A percentile compares a stretch with the other conserved stretches of the same genome.
phyloP scores from a whole-genome alignment of 371 early-diverging fungal genomes.

The Mortierella sp. region DNA sequence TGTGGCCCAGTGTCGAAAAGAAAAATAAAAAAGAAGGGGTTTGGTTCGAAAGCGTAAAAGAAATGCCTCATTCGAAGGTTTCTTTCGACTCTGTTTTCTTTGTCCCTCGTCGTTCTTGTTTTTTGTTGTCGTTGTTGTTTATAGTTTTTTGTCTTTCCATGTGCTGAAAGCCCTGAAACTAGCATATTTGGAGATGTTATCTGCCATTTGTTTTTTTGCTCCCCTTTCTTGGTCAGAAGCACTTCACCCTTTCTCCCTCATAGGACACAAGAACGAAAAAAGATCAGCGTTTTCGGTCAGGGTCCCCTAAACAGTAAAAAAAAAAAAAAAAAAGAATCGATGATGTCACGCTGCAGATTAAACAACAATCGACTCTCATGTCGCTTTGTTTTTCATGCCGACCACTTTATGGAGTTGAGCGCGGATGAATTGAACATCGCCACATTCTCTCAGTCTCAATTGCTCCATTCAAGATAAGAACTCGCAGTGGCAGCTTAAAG shows the following conservation, averaged over 20 bases:
- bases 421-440: not conserved
- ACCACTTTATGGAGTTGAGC: not conserved
- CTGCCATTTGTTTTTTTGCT: not conserved
- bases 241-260: not conserved
- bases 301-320: not conserved
- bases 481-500: too few relatives aligned
- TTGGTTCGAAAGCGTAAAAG: conserved; percentile 32
- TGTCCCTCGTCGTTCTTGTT: not conserved
- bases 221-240: not conserved
- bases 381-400: not conserved
- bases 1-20: not conserved
- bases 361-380: not conserved
- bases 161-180: not conserved
- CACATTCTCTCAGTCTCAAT: not conserved
- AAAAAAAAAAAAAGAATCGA: not conserved
- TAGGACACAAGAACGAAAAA: not conserved
- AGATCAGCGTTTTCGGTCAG: conserved; percentile 1
- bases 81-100: conserved; percentile 1
- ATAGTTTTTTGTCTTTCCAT: not conserved
- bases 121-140: not conserved
- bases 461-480: too few relatives aligned
- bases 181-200: not conserved
- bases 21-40: conserved; percentile 16
- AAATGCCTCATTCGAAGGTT: conserved; percentile 34
- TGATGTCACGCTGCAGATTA: not conserved